phyloP scores from a whole-genome alignment of 345 rosid genomes.

The Syzygium oleosum region DNA sequence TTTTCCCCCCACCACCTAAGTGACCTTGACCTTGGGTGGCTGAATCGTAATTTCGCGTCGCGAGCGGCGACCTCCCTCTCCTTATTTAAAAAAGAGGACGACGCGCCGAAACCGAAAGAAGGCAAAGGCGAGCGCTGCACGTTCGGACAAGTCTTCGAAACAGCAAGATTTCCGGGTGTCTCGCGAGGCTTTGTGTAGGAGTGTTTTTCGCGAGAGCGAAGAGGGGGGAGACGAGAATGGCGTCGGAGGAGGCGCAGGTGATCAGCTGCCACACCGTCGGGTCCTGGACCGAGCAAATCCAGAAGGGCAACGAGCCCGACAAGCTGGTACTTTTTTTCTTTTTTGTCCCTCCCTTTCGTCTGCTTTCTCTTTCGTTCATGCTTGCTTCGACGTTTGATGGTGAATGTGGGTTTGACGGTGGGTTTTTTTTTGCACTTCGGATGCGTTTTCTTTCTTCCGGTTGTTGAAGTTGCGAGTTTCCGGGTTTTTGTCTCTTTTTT shows the following conservation, averaged over 20 bases:
- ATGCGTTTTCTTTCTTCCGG: not conserved
- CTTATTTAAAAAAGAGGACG: not conserved
- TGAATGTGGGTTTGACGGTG: not conserved
- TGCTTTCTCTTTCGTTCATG: not conserved
- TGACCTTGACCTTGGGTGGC: not conserved
- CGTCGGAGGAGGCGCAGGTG: slow-evolving; percentile 2
- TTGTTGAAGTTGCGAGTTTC: not conserved
- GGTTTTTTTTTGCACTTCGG: not conserved
- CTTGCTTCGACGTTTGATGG: not conserved
- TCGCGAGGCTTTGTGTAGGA: not conserved
- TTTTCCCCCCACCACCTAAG: not conserved
- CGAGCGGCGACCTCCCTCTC: not conserved
- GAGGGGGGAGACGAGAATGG: not conserved
- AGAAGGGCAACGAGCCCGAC: not conserved
- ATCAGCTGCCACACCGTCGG: slow-evolving; percentile 3
- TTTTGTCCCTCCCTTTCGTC: not conserved
- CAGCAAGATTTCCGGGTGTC: not conserved
- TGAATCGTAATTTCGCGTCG: not conserved
- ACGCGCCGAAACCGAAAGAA: no score
- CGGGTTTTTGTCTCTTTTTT: no score
- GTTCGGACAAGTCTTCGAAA: no score
- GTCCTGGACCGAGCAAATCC: slow-evolving; percentile 4
- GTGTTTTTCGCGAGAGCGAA: not conserved
- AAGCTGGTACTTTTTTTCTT: not conserved
- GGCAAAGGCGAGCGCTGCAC: not conserved